Base-by-base conservation (phyloP, 2,329 filamentous ascomycete species). In the Neonectria neomacrospora region DNA sequence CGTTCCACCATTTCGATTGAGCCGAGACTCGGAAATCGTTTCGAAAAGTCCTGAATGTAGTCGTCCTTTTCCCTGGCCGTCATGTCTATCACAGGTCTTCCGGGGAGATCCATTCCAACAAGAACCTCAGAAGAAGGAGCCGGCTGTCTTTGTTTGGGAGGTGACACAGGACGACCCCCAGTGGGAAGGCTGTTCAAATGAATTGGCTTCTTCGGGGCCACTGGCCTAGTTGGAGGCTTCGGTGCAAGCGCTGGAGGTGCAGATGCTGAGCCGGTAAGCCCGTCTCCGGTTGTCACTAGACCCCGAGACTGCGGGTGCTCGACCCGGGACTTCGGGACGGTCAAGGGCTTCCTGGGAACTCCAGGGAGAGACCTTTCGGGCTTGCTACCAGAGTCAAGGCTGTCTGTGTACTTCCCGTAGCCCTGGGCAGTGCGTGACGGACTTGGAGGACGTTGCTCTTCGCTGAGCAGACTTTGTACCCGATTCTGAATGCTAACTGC, bases 401-500 rank as follows among this genome's bases (percentile, higher is more conserved):
- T 77, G 66, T 90, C 91, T 20, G 94, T 94, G 76, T 92, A 97
- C 64, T 90, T 90, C 8, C 96, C 96, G 75, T 98, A 98, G 0
- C 95, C 95, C 67, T 94, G 90, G 1, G 94, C 94, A 1, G 93
- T 97, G 53, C 83, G 80, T 68, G 90, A 88, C 28, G 87, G 85
- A 14, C 81, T 80, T 1, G 85, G 75, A 1, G 83, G 79, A 67
- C 84, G 88, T 71, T 88, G 88, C 42, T 91, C 93, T 73, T 97
- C 94, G 64, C 90, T 90, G 16, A 99, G 81, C 53, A 98, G 82
- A 53, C 88, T 93, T 80, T 96, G 92, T 58, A 99, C 93, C 67
- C 95, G 90, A 74, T 92, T 94, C 76, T 98, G 94, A 71, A 99
- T 99, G 26, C 90, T 92, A n/a, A 89, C 87, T 18, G 94, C 93